Evolutionary conservation across 768 basidiomycete genomes (phyloP), one percentile per base, ranked within the genome.

Genomic region (Tremella yokohamensis): DNA sequence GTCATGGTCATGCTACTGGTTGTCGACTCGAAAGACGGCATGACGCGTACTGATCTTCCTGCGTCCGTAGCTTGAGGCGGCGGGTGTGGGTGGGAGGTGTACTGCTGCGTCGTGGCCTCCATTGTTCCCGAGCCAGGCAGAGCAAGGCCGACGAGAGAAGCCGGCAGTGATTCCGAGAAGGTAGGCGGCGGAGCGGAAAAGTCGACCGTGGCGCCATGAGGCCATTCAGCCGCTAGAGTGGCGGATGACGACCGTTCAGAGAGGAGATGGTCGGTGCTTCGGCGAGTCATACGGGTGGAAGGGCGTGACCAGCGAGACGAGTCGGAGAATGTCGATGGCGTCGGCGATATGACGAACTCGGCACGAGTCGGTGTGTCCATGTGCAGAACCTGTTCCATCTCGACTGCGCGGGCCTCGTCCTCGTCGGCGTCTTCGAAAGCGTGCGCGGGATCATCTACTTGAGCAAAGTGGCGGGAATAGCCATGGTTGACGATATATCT

Each of bases 341-440:
- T 57, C 24, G 70, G 68, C 3, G 71, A 73, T 26, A 63, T 66
- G 51, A 73, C 68, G 49, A 73, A 70, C 50, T 69, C 66, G 9
- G 71, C 56, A 29, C 71, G 60, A n/a, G 68, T 68, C 12, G 71
- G 71, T 20, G 71, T 69, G 47, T 73, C 71, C 68, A 73, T 69
- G 18, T 57, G 60, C 52, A 73, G 49, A 16, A 73, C 58, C 25
- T 58, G 44, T 44, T 73, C 71, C 71, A 73, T 73, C 57, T 69
- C 68, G 34, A 65, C 58, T 2, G 61, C 62, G 29, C 60, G 49
- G 19, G 57, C 66, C 49, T 73, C 71, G 18, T 54, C 65, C 18
- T 63, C 62, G 18, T 40, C 38, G 20, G 12, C 53, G 7, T 16
- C 42, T 3, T 49, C 25, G 15, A 34, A 49, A 22, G 25, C 42